Evolutionary conservation across 1,139 yeast species (phyloP).

Genomic region (Tardiomyces depauwii): DNA sequence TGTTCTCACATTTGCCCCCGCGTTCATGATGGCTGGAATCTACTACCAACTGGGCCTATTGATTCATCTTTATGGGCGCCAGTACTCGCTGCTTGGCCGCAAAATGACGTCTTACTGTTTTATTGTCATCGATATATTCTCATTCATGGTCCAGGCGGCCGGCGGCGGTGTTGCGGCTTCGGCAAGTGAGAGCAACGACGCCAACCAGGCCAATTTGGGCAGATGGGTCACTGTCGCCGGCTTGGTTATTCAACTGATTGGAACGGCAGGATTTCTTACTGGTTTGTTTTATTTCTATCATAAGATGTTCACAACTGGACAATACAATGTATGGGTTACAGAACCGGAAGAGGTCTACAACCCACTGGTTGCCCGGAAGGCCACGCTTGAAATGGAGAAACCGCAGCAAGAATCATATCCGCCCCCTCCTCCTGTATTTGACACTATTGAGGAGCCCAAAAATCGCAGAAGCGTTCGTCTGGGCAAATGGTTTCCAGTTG

Average conservation of each 20-base stretch:
- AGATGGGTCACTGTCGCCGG: constrained; percentile 77
- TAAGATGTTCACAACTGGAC: constrained; percentile 25
- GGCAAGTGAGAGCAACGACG: constrained; percentile 23
- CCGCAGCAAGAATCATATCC: no score
- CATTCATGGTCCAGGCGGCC: constrained; percentile 65
- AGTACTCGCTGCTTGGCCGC: constrained; percentile 54
- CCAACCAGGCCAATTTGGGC: constrained; percentile 34
- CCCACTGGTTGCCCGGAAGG: no score
- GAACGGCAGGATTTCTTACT: constrained; percentile 53
- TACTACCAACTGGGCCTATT: constrained; percentile 68
- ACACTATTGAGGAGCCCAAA: no score
- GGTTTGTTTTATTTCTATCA: constrained; percentile 46
- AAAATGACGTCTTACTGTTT: constrained; percentile 65
- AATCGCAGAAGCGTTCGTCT: no score
- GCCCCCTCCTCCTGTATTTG: no score
- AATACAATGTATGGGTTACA: no score
- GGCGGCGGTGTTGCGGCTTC: constrained; percentile 75
- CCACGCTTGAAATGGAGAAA: no score
- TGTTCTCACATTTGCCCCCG: constrained; percentile 72
- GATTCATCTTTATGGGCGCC: constrained; percentile 56
- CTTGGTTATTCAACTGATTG: constrained; percentile 61
- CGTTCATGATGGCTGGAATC: constrained; percentile 81
- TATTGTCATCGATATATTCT: constrained; percentile 53
- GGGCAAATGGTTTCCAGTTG: constrained; percentile 1
- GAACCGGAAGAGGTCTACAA: no score